These are phyloP conservation scores for Tetraselmis striata DNA, from an alignment of 139 green algal genomes.

Conservation along the genomic window DNA sequence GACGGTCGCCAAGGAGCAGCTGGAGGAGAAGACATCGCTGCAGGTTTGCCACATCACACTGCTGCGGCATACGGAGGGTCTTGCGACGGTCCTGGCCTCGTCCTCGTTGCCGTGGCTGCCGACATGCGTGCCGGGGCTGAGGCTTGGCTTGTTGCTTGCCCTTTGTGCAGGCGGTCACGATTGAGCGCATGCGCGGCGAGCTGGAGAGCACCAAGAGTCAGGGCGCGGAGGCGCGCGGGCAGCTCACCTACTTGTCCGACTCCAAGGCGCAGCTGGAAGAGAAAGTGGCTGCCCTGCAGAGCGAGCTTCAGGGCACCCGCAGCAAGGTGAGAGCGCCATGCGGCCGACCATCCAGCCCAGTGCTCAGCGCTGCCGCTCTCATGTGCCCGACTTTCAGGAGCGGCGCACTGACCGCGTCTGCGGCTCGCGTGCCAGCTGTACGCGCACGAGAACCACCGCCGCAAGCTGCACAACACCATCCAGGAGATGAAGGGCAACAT, in stretches of 20 bases:
- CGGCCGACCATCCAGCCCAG: no score
- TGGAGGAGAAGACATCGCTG: not conserved
- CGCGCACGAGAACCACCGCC: constrained; percentile 61
- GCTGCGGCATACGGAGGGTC: no score
- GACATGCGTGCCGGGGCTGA: no score
- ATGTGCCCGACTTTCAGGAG: no score
- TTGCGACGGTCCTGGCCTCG: no score
- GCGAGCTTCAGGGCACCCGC: not conserved
- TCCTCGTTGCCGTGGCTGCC: no score
- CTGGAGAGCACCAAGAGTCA: not conserved
- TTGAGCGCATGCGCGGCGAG: not conserved
- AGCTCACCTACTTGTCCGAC: constrained; percentile 2
- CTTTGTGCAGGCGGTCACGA: not conserved
- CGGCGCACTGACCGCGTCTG: no score
- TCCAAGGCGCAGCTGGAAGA: constrained; percentile 5
- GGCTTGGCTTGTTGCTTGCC: no score
- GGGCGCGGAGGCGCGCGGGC: not conserved
- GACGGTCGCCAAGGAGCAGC: not conserved
- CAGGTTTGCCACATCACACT: no score
- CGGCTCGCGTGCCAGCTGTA: constrained; percentile 4
- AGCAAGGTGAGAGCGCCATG: not conserved
- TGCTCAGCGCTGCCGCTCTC: no score
- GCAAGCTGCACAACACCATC: constrained; percentile 87
- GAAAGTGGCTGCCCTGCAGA: constrained; percentile 21
- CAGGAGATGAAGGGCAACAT: constrained; percentile 94